Evolutionary conservation across 2,329 filamentous ascomycete species (phyloP), one percentile per base, ranked within the genome.

Genomic region (Phialophora expanda): DNA sequence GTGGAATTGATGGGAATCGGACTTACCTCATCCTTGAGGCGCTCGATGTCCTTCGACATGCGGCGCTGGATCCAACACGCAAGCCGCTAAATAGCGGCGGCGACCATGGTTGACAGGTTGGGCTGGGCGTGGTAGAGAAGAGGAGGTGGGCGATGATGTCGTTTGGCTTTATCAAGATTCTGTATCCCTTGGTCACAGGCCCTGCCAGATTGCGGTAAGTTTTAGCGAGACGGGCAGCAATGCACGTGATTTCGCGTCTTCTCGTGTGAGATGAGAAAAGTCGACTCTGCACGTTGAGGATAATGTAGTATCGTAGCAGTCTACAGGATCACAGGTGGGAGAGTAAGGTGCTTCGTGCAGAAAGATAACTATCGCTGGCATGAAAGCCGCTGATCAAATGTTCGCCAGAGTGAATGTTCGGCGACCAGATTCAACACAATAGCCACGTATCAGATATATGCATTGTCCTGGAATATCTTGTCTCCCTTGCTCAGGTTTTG

Each of bases 1-100:
- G 53, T 30, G 8, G 8, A 32, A 8, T 2, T n/a, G n/a, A 41
- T n/a, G 38, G 17, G 22, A 32, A 56, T 7, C 17, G 30, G 22
- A 51, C 74, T 61, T 79, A 88, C 86, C 83, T 90, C 87, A 88
- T 90, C 86, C 78, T 89, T 89, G 74, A 90, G 84, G 77, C 86
- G 85, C 76, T 85, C 82, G 72, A 86, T 83, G 73, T 82, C 80
- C 79, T 86, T 88, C 87, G 70, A 69, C 71, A 90, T 90, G 79
- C 86, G 87, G 87, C 84, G 57, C 62, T 61, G 48, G 50, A 56
- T n/a, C 46, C 50, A 12, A 20, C 54, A 8, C 48, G 56, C 32
- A 41, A 26, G 32, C 50, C 48, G 59, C 38, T 41, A 14, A 30
- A 48, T 28, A 56, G 53, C 46, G 28, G 55, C 44, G 41, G 48